Percentiles rank a stretch among this genome's conserved stretches.
These are phyloP conservation scores for Abrus pulchellus DNA, from an alignment of 306 rosid species.

Conservation along the genomic window DNA sequence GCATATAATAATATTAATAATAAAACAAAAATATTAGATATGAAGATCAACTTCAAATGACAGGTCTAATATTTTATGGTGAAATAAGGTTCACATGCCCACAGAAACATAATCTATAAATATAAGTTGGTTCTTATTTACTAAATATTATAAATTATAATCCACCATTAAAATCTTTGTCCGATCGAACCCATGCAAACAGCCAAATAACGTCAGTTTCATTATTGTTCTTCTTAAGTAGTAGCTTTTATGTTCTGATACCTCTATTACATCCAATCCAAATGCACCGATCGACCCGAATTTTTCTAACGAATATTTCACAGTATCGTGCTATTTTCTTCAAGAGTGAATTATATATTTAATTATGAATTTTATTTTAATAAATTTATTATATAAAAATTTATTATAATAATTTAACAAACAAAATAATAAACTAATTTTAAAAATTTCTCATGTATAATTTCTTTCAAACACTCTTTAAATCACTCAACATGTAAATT, in stretches of 20 bases:
- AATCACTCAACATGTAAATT: too few species aligned
- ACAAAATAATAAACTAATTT: too few species aligned
- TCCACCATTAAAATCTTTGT: conserved; percentile 2
- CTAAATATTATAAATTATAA: neutral
- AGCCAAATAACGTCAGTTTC: conserved; percentile 31
- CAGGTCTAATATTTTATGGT: conserved; percentile 6
- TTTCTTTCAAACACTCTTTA: too few species aligned
- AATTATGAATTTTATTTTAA: too few species aligned
- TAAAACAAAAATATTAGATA: conserved; percentile 19
- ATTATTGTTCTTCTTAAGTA: neutral
- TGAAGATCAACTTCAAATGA: conserved; percentile 31
- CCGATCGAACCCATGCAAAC: conserved; percentile 35
- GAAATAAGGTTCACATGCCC: conserved; percentile 42
- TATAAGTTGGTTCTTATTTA: neutral
- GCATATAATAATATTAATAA: conserved; percentile 23
- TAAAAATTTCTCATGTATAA: too few species aligned
- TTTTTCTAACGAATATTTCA: neutral
- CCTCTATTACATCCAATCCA: neutral
- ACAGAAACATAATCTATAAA: conserved; percentile 35
- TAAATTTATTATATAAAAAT: too few species aligned
- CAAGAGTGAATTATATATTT: neutral
- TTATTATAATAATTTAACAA: too few species aligned
- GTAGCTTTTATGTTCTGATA: conserved; percentile 20
- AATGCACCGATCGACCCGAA: conserved; percentile 2
- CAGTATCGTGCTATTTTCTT: neutral